A percentile compares a stretch with the other conserved stretches of the same genome.
These are phyloP conservation scores for Lagenidium giganteum DNA, from an alignment of 352 stramenopile species.

Conservation along the genomic window DNA sequence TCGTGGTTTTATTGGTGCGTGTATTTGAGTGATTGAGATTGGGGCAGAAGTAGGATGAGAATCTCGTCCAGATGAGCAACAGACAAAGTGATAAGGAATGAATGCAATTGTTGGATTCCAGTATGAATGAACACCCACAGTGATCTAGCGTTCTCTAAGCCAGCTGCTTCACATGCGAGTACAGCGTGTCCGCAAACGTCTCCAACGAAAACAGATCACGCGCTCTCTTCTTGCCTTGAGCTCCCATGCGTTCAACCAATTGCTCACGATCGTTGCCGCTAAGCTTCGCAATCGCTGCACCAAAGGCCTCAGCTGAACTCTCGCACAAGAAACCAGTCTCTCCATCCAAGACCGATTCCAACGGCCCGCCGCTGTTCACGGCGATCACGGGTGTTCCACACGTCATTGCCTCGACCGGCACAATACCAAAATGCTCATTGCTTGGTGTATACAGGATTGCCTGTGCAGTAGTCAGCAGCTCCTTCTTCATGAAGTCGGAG, in stretches of 20 bases:
- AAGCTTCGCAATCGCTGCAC: constrained; percentile 52
- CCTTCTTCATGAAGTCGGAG: constrained; percentile 81
- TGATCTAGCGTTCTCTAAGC: constrained; percentile 9
- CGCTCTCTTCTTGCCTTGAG: constrained; percentile 41
- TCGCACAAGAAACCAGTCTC: constrained; percentile 83
- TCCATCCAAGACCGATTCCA: constrained; percentile 93
- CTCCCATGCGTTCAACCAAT: constrained; percentile 37
- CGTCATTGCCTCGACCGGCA: constrained; percentile 98
- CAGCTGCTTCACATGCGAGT: constrained; percentile 35
- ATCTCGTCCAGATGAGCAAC: too few relatives aligned
- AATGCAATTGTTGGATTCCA: too few relatives aligned
- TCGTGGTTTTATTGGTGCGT: not conserved
- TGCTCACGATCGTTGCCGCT: constrained; percentile 26
- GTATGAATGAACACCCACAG: too few relatives aligned
- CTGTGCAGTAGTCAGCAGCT: constrained; percentile 78
- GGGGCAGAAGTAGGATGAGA: not conserved
- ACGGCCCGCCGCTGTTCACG: constrained; percentile 91
- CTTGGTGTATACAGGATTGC: constrained; percentile 96
- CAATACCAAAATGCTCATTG: constrained; percentile 99
- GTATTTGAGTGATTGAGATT: not conserved
- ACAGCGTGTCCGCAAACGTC: constrained; percentile 64
- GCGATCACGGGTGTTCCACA: constrained; percentile 92
- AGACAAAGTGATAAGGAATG: too few relatives aligned
- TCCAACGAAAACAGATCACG: constrained; percentile 65
- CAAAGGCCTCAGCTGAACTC: constrained; percentile 50